A percentile compares a stretch with the other conserved stretches of the same genome.
These are phyloP conservation scores for Plantago lanceolata DNA, from an alignment of 305 asterid species.

Conservation along the genomic window DNA sequence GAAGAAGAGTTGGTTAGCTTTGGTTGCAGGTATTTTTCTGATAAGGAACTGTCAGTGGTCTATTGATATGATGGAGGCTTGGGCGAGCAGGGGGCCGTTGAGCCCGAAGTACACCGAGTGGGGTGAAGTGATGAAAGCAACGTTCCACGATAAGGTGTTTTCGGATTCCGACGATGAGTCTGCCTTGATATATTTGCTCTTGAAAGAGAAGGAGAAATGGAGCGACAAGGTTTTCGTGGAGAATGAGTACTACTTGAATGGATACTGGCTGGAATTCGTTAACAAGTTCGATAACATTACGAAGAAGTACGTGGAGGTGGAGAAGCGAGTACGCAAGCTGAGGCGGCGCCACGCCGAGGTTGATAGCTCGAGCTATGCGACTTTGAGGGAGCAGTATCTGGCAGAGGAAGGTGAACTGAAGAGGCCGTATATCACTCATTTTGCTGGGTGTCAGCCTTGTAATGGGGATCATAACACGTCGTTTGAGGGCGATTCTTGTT, in stretches of 20 bases:
- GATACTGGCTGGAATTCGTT: constrained; percentile 55
- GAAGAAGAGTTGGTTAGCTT: constrained; percentile 62
- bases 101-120: constrained; percentile 48
- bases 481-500: constrained; percentile 54
- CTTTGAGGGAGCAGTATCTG: constrained; percentile 27
- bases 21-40: constrained; percentile 61
- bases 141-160: constrained; percentile 45
- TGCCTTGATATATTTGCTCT: constrained; percentile 45
- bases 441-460: constrained; percentile 86
- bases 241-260: constrained; percentile 47
- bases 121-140: constrained; percentile 40
- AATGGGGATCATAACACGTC: constrained; percentile 61
- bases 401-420: constrained; percentile 36
- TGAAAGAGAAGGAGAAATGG: constrained; percentile 49
- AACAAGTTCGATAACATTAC: constrained; percentile 30
- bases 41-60: constrained; percentile 75
- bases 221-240: constrained; percentile 54
- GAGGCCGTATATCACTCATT: constrained; percentile 78
- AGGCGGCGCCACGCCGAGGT: constrained; percentile 61
- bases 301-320: constrained; percentile 33
- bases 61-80: constrained; percentile 51
- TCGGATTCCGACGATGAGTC: constrained; percentile 65
- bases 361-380: constrained; percentile 36
- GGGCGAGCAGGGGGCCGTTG: constrained; percentile 72
- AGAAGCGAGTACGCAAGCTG: constrained; percentile 24